Percentiles rank a stretch among this genome's conserved stretches.
Evolutionary conservation across 176 grass and related monocot species (phyloP).

Genomic region (Oryza meyeriana): DNA sequence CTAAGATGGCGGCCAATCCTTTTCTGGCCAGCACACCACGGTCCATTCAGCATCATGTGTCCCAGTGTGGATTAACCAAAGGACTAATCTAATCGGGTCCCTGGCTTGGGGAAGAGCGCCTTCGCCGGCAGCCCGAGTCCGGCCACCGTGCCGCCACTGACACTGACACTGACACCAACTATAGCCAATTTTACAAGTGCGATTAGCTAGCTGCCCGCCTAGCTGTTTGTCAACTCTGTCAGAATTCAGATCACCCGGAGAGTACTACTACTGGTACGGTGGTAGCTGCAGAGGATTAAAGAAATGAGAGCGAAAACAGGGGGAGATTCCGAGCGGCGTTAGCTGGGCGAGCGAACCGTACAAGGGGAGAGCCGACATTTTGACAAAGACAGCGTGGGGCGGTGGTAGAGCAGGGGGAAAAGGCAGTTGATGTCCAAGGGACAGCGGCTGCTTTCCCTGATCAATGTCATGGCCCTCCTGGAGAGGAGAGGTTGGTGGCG

Average conservation of each 20-base stretch:
- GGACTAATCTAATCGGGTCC: background rate
- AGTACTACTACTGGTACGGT: background rate
- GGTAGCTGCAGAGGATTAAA: background rate
- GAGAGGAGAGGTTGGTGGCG: background rate
- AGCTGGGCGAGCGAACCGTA: background rate
- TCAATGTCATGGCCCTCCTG: background rate
- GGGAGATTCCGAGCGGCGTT: slow-evolving; percentile 1
- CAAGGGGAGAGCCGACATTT: slow-evolving; percentile 19
- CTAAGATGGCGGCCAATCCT: background rate
- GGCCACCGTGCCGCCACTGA: background rate
- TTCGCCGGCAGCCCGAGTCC: no score
- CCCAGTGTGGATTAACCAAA: background rate
- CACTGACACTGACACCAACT: background rate
- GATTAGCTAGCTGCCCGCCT: background rate
- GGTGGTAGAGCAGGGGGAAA: slow-evolving; percentile 23
- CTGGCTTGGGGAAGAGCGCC: no score
- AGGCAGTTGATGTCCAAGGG: background rate
- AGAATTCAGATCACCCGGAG: background rate
- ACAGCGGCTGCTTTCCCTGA: slow-evolving; percentile 10
- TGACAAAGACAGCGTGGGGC: slow-evolving; percentile 25
- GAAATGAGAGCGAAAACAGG: background rate
- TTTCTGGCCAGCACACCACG: background rate
- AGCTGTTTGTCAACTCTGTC: background rate
- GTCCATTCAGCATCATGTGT: background rate
- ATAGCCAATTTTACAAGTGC: background rate